Evolutionary conservation across 192 early-diverging fungal genomes (phyloP), one percentile per base, ranked within the genome.

Genomic region (Mortierella hygrophila): DNA sequence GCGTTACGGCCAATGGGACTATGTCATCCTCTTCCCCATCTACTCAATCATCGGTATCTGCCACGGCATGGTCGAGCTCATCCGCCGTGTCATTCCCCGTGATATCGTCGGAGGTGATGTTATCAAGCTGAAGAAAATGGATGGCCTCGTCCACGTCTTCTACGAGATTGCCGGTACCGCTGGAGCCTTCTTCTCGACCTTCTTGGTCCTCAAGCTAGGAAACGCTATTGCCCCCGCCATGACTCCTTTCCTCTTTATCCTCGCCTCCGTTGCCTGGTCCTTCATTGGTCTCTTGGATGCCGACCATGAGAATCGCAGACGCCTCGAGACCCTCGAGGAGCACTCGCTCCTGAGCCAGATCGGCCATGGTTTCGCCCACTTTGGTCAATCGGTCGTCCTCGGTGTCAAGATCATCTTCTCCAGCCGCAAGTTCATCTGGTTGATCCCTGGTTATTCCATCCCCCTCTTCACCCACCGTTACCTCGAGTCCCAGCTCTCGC

Each of bases 71-170:
- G 84, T 93, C 26, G 93, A 93, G 70, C 82, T 93, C 20, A 91
- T 93, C 37, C 92, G 93, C 20, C 92, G 93, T 78, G 88, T 93
- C 73, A 90, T 93, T 26, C 92, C 92, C 44, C 74, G 78, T n/a
- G 92, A 93, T 77, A 90, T 93, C 68, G 92, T 93, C 54, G 93
- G 93, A 49, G 93, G 92, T 52, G 86, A 93, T 86, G 89, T 91
- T 20, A 68, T 88, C 70, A 93, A 93, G 88, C 89, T 93, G 75
- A 92, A 90, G 84, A 77, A 75, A 47, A 93, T 93, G 92, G 93
- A 93, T 73, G 86, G 89, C 32, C 82, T 75, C 41, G 93, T 93
- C 55, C 93, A 93, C 70, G 80, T 93, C 71, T 90, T 89, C 70
- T 93, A 92, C 75, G 93, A 93, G 85, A 69, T 93, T 69, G 90